Evolutionary conservation across 768 basidiomycete genomes (phyloP), one percentile per base, ranked within the genome.

Genomic region (Boletus rubescentipes): DNA sequence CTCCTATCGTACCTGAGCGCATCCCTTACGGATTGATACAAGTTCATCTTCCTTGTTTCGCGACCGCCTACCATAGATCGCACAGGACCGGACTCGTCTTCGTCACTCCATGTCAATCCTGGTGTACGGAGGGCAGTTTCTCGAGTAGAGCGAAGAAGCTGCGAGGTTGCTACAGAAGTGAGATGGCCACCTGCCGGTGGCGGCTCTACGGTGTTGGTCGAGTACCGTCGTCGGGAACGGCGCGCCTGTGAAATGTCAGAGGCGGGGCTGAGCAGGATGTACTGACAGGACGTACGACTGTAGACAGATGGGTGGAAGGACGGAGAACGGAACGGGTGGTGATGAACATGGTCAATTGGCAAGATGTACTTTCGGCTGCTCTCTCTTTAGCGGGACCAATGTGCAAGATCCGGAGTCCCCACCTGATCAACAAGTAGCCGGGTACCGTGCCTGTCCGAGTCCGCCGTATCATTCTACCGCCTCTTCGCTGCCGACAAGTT

Each of bases 31-130:
- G 95, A 91, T 67, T 97, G 94, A 70, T 93, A 97, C 60, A 87
- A 76, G 67, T 98, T 98, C 93, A 96, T 96, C 75, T 94, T 93
- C 60, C 92, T 83, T 20, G 92, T 95, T 71, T 93, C 89, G 46
- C 90, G 81, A 15, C 90, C 91, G 18, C 83, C 89, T 14, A 87
- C 73, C 36, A 83, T 77, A 34, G 73, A 72, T 39, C 69, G 72
- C 44, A 77, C 58, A 12, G 78, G 69, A 7, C 69, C 72, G 16
- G 73, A 70, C 15, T 35, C 34, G 46, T 81, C 82, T 34, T 84
- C 84, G 53, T 91, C 87, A 11, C 75, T 67, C 87, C 89, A 94
- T n/a, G 60, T 64, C 44, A 94, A 67, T 9, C 84, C 90, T 3
- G 86, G 84, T 0, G 90, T 87, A 40, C 83, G 84, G 10, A 95